Percentiles rank a stretch among this genome's conserved stretches.
phyloP scores from a whole-genome alignment of 495 filamentous ascomycete species.

The Opeltia flavorubescens region DNA sequence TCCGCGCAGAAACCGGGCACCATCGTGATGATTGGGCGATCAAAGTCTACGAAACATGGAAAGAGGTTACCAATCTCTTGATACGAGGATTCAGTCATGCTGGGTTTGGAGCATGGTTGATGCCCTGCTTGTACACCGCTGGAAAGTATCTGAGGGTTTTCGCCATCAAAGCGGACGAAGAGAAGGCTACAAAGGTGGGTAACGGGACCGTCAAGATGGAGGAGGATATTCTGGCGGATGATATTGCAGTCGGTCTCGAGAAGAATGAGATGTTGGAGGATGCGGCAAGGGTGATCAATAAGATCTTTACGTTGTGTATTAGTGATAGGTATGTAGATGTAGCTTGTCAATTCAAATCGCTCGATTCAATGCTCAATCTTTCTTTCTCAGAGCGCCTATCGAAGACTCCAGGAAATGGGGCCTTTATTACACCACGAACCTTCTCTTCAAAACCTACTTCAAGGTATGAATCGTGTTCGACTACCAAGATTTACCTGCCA shows the following conservation, averaged over 20 bases:
- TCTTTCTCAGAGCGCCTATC: slow-evolving; percentile 51
- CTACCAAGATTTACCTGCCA: background rate
- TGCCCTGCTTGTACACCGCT: slow-evolving; percentile 73
- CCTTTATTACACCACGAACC: slow-evolving; percentile 79
- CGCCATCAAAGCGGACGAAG: slow-evolving; percentile 72
- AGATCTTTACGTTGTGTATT: slow-evolving; percentile 76
- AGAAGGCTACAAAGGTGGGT: slow-evolving; percentile 27
- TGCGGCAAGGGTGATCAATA: slow-evolving; percentile 72
- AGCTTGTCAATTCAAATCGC: background rate
- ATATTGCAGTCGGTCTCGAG: slow-evolving; percentile 53
- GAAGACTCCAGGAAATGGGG: slow-evolving; percentile 95
- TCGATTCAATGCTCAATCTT: background rate
- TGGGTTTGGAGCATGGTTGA: slow-evolving; percentile 68
- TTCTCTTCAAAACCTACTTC: slow-evolving; percentile 97
- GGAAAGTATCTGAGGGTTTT: slow-evolving; percentile 75
- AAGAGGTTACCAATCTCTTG: slow-evolving; percentile 53
- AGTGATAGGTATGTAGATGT: slow-evolving; percentile 58
- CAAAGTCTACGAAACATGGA: slow-evolving; percentile 74
- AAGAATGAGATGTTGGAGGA: slow-evolving; percentile 78
- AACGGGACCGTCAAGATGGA: slow-evolving; percentile 28
- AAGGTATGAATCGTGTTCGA: slow-evolving; percentile 30
- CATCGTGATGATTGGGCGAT: slow-evolving; percentile 33
- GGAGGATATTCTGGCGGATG: slow-evolving; percentile 50
- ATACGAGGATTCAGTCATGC: slow-evolving; percentile 57
- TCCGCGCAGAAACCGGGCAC: slow-evolving; percentile 35